These are phyloP conservation scores for Triangularia setosa DNA, from an alignment of 2,329 filamentous ascomycete species.

Conservation along the genomic window DNA sequence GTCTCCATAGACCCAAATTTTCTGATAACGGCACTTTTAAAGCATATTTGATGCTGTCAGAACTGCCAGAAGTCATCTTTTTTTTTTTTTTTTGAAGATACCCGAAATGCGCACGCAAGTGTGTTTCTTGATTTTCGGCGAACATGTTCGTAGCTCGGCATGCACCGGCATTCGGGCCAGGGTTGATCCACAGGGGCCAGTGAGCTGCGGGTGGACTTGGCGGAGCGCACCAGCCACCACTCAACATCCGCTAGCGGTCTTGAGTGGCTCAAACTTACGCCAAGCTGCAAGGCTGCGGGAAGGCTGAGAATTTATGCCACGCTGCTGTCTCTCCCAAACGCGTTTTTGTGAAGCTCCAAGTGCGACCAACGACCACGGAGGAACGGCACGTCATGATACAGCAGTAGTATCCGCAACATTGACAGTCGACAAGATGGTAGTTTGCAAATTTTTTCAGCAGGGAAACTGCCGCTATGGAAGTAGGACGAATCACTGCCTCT, in stretches of 20 bases:
- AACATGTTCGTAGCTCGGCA: slow-evolving; percentile 8
- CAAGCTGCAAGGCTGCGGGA: slow-evolving; percentile 2
- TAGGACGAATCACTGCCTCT: slow-evolving; percentile 30
- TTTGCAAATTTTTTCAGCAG: slow-evolving; percentile 49
- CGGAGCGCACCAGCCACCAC: background rate
- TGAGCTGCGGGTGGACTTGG: background rate
- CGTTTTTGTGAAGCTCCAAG: slow-evolving; percentile 1
- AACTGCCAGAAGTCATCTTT: too few relatives aligned
- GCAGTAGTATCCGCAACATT: background rate
- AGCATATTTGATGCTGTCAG: too few relatives aligned
- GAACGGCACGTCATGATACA: background rate
- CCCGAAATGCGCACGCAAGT: background rate
- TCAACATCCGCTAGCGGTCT: background rate
- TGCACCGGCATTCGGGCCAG: slow-evolving; percentile 9
- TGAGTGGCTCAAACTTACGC: background rate
- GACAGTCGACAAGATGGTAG: slow-evolving; percentile 18
- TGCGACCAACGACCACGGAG: background rate
- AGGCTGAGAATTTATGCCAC: slow-evolving; percentile 4
- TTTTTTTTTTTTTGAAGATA: background rate
- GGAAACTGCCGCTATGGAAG: slow-evolving; percentile 51
- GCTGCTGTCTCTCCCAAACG: background rate
- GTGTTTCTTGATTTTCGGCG: background rate
- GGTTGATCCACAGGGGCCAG: background rate
- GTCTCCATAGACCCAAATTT: background rate
- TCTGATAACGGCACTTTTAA: too few relatives aligned